Evolutionary conservation across 2,329 filamentous ascomycete genomes (phyloP).

Genomic region (Fulvia fulva): DNA sequence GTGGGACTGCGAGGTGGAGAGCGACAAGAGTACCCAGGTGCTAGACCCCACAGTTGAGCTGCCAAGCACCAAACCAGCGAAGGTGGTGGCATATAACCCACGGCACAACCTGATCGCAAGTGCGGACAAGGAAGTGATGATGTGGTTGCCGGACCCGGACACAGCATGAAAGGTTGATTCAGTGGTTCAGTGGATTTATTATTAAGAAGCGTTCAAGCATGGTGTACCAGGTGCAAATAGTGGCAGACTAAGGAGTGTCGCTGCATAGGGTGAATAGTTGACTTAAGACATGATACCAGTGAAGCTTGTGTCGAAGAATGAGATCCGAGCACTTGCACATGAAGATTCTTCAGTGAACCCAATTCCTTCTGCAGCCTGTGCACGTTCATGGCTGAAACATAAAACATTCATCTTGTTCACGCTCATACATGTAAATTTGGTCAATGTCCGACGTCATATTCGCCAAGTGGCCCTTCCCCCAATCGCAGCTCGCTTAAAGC

Average conservation of each 20-base stretch:
- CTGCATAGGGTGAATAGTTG: neutral
- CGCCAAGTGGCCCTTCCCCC: neutral
- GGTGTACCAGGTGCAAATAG: neutral
- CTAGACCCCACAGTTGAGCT: constrained; percentile 62
- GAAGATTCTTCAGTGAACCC: neutral
- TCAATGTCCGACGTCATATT: neutral
- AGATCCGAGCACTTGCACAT: neutral
- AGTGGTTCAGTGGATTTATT: neutral
- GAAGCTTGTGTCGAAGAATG: neutral
- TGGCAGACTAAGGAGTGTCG: neutral
- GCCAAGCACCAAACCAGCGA: constrained; percentile 61
- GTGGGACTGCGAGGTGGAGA: constrained; percentile 70
- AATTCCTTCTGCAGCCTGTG: neutral
- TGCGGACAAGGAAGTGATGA: constrained; percentile 70
- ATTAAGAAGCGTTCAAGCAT: neutral
- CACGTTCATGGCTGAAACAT: neutral
- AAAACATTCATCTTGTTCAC: neutral
- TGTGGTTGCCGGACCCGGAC: constrained; percentile 33
- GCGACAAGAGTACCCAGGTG: constrained; percentile 55
- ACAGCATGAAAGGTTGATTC: neutral
- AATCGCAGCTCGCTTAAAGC: neutral
- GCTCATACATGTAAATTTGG: neutral
- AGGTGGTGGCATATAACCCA: constrained; percentile 82
- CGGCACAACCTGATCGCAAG: constrained; percentile 88
- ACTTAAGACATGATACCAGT: neutral